These are phyloP conservation scores for Colletotrichum musicola DNA, from an alignment of 2,329 filamentous ascomycete species.

Conservation along the genomic window DNA sequence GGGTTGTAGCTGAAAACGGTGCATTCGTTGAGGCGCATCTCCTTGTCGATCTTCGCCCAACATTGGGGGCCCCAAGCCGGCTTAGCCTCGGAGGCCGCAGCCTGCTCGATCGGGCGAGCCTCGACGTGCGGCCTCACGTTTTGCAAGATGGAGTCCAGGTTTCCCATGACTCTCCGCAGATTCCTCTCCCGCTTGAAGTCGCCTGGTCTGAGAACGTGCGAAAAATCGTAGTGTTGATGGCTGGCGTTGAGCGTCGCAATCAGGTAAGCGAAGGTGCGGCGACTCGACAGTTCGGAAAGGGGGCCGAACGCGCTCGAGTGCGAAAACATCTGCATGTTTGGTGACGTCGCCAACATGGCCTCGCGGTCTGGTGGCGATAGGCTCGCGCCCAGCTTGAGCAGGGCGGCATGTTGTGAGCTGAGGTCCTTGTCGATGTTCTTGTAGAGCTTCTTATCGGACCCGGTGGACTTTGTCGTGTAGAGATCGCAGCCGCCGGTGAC, in stretches of 20 bases:
- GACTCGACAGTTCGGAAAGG: conserved; percentile 87
- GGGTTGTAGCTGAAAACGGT: conserved; percentile 91
- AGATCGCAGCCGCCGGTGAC: conserved; percentile 95
- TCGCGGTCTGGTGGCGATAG: conserved; percentile 85
- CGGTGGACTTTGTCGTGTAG: conserved; percentile 96
- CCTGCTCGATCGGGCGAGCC: conserved; percentile 56
- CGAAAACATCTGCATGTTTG: conserved; percentile 69
- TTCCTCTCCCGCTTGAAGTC: conserved; percentile 91
- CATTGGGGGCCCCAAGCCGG: conserved; percentile 87
- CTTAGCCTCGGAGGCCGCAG: conserved; percentile 54
- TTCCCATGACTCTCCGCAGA: conserved; percentile 84
- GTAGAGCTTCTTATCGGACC: conserved; percentile 96
- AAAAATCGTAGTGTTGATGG: conserved; percentile 94
- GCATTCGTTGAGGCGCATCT: conserved; percentile 93
- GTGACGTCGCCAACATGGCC: conserved; percentile 77
- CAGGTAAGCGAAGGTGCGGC: conserved; percentile 93
- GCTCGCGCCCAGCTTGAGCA: conserved; percentile 87
- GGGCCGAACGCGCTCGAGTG: conserved; percentile 93
- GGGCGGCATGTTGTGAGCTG: conserved; percentile 89
- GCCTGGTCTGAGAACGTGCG: conserved; percentile 85
- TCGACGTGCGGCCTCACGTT: conserved; percentile 80
- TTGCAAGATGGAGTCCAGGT: conserved; percentile 87
- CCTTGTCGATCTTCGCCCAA: conserved; percentile 93
- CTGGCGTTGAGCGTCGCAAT: conserved; percentile 97
- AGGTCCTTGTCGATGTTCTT: conserved; percentile 94